These are phyloP conservation scores for Inga oerstediana DNA, from an alignment of 306 rosid species.

Conservation along the genomic window DNA sequence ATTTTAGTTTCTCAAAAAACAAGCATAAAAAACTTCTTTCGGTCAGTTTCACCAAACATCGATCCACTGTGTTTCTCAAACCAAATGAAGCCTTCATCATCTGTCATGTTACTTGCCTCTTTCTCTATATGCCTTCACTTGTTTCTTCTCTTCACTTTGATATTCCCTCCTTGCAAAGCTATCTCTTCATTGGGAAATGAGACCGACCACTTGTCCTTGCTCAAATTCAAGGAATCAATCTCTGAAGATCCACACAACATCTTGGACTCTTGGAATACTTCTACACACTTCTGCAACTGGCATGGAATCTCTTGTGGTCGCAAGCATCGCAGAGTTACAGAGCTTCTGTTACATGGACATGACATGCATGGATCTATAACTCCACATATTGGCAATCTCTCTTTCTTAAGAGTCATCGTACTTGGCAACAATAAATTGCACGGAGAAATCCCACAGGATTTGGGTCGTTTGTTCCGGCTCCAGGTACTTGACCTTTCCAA, in stretches of 20 bases:
- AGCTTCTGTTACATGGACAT: background rate
- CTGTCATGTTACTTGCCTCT: too few relatives aligned
- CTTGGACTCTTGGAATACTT: background rate
- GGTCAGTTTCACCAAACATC: too few relatives aligned
- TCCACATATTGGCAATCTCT: constrained; percentile 34
- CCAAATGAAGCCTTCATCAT: too few relatives aligned
- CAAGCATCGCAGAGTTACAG: constrained; percentile 19
- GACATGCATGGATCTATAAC: constrained; percentile 26
- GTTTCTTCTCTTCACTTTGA: too few relatives aligned
- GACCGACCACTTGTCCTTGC: too few relatives aligned
- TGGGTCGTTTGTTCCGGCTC: constrained; percentile 15
- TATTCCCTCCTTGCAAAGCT: too few relatives aligned
- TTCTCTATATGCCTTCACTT: too few relatives aligned
- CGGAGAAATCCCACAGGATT: background rate
- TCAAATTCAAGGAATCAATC: background rate
- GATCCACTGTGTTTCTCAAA: too few relatives aligned
- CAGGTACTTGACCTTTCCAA: background rate
- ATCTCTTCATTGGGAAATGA: too few relatives aligned
- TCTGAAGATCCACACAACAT: background rate
- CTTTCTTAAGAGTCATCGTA: constrained; percentile 11
- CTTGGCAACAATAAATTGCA: background rate
- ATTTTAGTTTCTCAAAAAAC: too few relatives aligned
- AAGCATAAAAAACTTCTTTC: too few relatives aligned
- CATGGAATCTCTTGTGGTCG: background rate
- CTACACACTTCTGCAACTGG: background rate